phyloP scores from a whole-genome alignment of 345 rosid species.

The Eucalyptus coolabah region DNA sequence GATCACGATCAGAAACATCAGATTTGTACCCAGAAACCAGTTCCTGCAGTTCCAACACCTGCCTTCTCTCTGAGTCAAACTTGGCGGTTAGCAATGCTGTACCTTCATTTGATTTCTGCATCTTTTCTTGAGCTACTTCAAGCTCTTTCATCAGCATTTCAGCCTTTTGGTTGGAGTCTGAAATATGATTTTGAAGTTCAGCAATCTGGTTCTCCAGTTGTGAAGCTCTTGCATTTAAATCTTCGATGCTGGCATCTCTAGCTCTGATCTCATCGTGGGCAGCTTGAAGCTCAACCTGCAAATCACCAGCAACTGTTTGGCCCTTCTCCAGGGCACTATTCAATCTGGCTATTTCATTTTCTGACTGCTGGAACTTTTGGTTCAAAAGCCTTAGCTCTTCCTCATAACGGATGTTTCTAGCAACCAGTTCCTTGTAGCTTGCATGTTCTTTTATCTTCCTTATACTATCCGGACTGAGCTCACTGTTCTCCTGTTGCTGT shows the following conservation, averaged over 20 bases:
- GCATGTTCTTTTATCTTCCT: constrained; percentile 4
- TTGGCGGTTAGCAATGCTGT: constrained; percentile 1
- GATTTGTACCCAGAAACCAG: constrained; percentile 4
- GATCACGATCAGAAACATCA: constrained; percentile 23
- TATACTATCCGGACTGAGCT: constrained; percentile 9
- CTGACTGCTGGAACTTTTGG: constrained; percentile 31
- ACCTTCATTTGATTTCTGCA: constrained; percentile 15
- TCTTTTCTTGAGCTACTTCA: constrained; percentile 8
- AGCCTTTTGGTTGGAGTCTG: constrained; percentile 4
- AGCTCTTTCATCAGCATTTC: constrained; percentile 19
- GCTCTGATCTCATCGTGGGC: background rate
- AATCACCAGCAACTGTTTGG: constrained; percentile 6
- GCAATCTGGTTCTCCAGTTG: constrained; percentile 13
- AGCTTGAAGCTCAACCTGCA: constrained; percentile 25
- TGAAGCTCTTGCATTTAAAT: constrained; percentile 10
- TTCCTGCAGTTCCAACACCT: constrained; percentile 30
- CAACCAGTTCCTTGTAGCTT: constrained; percentile 24
- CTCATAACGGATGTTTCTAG: constrained; percentile 12
- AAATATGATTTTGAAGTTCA: constrained; percentile 19
- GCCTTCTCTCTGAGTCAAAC: constrained; percentile 23
- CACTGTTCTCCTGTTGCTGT: constrained; percentile 7
- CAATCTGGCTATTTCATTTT: constrained; percentile 42
- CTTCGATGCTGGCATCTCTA: constrained; percentile 14
- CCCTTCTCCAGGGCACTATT: constrained; percentile 25
- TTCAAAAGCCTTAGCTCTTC: constrained; percentile 35